Evolutionary conservation across 192 early-diverging fungal species (phyloP).

Genomic region (Podila epicladia): DNA sequence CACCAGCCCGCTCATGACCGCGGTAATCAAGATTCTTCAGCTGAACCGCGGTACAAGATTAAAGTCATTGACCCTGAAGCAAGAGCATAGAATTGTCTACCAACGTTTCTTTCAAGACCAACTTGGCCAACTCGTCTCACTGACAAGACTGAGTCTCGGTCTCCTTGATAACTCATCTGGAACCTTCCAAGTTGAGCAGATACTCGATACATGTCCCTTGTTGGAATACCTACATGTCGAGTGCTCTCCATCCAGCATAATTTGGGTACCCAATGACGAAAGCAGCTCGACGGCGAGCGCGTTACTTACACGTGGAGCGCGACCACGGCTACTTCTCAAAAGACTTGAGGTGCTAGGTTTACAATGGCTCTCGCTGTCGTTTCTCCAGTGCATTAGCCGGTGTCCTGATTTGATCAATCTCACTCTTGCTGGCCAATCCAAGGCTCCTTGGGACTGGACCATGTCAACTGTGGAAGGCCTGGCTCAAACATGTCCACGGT

Average conservation of each 20-base stretch:
- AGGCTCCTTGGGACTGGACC: slow-evolving; percentile 8
- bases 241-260: neutral
- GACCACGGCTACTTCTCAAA: neutral
- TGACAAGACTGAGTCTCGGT: neutral
- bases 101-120: neutral
- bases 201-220: neutral
- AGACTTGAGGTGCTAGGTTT: neutral
- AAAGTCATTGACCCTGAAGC: neutral
- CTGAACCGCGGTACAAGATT: neutral
- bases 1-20: neutral
- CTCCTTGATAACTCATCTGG: neutral
- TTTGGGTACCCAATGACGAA: neutral
- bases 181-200: neutral
- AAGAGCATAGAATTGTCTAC: neutral
- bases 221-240: neutral
- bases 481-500: neutral
- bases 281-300: neutral
- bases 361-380: neutral
- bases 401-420: slow-evolving; percentile 9
- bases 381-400: neutral
- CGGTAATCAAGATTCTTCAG: neutral
- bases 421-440: neutral
- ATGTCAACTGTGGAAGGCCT: neutral
- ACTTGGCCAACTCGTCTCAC: neutral
- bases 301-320: neutral